phyloP scores from a whole-genome alignment of 768 basidiomycete genomes.

The Russula lepida region DNA sequence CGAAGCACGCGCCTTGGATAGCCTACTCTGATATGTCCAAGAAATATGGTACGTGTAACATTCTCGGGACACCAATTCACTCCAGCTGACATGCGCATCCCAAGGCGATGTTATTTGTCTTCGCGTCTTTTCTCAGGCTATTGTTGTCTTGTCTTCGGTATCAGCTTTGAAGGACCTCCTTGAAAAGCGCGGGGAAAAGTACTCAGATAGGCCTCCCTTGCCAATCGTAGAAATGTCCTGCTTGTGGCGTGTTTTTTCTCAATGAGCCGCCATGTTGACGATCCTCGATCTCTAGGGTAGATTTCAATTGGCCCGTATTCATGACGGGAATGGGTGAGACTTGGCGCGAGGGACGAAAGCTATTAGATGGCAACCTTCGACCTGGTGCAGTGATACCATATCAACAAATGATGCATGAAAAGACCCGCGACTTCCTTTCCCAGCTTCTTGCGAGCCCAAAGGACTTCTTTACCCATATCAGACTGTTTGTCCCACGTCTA shows the following conservation, averaged over 20 bases:
- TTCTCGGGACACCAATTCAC: neutral
- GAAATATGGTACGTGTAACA: neutral
- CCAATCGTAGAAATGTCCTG: constrained; percentile 3
- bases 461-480: neutral
- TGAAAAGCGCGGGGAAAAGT: constrained; percentile 39
- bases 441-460: neutral
- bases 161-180: constrained; percentile 42
- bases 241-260: neutral
- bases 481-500: neutral
- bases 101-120: constrained; percentile 17
- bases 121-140: constrained; percentile 36
- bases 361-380: too few relatives aligned
- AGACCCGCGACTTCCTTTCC: neutral
- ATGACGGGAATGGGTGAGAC: neutral
- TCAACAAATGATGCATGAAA: neutral
- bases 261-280: neutral
- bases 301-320: constrained; percentile 1
- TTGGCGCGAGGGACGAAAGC: too few relatives aligned
- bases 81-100: neutral
- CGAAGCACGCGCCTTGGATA: neutral
- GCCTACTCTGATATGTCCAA: constrained; percentile 1
- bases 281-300: neutral
- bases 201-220: constrained; percentile 8
- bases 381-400: neutral
- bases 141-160: constrained; percentile 42